A percentile compares a stretch with the other conserved stretches of the same genome.
phyloP scores from a whole-genome alignment of 768 basidiomycete genomes.

The Xanthoconium stramineum region DNA sequence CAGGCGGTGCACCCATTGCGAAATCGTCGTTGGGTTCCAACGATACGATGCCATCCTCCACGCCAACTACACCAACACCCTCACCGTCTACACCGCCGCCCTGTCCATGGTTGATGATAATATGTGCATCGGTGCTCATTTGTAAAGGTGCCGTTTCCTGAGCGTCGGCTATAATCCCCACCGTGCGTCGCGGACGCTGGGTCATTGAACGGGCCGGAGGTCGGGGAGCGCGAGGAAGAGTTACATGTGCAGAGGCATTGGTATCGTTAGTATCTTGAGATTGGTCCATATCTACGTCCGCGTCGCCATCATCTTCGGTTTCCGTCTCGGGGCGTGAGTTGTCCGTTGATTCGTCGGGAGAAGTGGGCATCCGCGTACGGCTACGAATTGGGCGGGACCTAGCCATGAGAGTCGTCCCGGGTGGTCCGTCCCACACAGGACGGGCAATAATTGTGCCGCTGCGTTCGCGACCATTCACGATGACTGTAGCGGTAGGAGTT shows the following conservation, averaged over 20 bases:
- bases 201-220: slow-evolving; percentile 31
- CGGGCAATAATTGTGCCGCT: slow-evolving; percentile 75
- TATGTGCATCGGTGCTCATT: slow-evolving; percentile 47
- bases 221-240: slow-evolving; percentile 31
- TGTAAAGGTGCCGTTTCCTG: slow-evolving; percentile 34
- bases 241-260: slow-evolving; percentile 22
- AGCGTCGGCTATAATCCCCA: slow-evolving; percentile 46
- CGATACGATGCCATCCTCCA: slow-evolving; percentile 74
- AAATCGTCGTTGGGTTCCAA: slow-evolving; percentile 85
- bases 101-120: slow-evolving; percentile 49
- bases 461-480: slow-evolving; percentile 61
- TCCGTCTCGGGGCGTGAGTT: slow-evolving; percentile 70
- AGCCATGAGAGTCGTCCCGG: slow-evolving; percentile 19
- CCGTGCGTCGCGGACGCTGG: slow-evolving; percentile 39
- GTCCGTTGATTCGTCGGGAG: slow-evolving; percentile 43
- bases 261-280: slow-evolving; percentile 34
- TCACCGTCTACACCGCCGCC: slow-evolving; percentile 39
- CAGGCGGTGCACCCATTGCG: slow-evolving; percentile 87
- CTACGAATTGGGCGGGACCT: slow-evolving; percentile 31
- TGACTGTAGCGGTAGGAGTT: slow-evolving; percentile 59
- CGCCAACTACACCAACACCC: slow-evolving; percentile 43
- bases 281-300: slow-evolving; percentile 50
- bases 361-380: slow-evolving; percentile 32
- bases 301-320: slow-evolving; percentile 73
- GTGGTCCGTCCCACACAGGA: slow-evolving; percentile 52